Conservation (phyloP, 1,284 basidiomycete genomes). For the Vanrija pseudolonga region DNA sequence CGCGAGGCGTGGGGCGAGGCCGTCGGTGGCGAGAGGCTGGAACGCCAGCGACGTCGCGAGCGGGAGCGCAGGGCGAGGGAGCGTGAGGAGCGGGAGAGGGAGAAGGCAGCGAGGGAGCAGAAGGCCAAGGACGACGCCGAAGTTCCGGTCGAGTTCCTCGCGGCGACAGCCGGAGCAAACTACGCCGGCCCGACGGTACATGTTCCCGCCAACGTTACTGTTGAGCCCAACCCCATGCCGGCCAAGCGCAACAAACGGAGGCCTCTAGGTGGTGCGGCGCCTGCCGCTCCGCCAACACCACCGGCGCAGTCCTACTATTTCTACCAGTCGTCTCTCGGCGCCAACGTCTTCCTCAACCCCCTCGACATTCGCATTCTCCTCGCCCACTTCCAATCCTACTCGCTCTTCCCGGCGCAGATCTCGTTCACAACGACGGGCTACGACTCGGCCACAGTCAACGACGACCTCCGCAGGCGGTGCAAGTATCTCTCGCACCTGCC, state of each 20-base stretch:
- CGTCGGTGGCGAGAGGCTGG: slow-evolving; percentile 41
- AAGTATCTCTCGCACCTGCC: slow-evolving; percentile 93
- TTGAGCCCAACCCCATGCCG: slow-evolving; percentile 43
- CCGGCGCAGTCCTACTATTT: slow-evolving; percentile 66
- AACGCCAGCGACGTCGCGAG: slow-evolving; percentile 50
- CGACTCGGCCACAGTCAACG: slow-evolving; percentile 65
- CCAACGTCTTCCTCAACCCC: slow-evolving; percentile 89
- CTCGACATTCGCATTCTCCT: slow-evolving; percentile 92
- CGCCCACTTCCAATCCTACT: slow-evolving; percentile 76
- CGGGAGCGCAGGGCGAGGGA: slow-evolving; percentile 24
- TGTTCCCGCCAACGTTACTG: slow-evolving; percentile 37
- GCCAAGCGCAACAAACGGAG: slow-evolving; percentile 27
- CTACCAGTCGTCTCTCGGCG: slow-evolving; percentile 90
- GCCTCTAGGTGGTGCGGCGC: slow-evolving; percentile 16
- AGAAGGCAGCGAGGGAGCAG: slow-evolving; percentile 8
- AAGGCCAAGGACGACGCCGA: slow-evolving; percentile 8
- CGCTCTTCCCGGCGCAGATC: slow-evolving; percentile 78
- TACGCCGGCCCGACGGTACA: slow-evolving; percentile 12
- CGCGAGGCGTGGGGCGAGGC: slow-evolving; percentile 42
- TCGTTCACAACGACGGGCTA: slow-evolving; percentile 72
- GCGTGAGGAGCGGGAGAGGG: neutral
- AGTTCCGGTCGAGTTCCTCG: slow-evolving; percentile 13
- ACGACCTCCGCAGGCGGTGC: slow-evolving; percentile 86
- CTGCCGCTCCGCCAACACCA: slow-evolving; percentile 25
- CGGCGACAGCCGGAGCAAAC: neutral